phyloP scores from a whole-genome alignment of 2,329 filamentous ascomycete genomes.

The Epichloe glyceriae region DNA sequence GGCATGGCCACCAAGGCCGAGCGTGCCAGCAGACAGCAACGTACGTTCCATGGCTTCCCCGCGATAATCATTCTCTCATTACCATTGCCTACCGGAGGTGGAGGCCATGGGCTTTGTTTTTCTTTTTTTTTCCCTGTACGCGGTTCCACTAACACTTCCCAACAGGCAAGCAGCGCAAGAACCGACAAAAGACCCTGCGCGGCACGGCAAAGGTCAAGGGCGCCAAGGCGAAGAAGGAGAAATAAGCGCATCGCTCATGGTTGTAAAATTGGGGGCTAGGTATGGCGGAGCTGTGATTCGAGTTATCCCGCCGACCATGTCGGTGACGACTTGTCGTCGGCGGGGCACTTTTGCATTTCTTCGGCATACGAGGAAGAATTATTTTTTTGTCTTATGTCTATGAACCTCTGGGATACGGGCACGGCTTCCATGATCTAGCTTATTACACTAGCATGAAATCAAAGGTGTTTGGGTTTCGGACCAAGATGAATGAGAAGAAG shows the following conservation, averaged over 20 bases:
- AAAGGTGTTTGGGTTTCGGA: constrained; percentile 30
- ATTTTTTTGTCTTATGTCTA: constrained; percentile 10
- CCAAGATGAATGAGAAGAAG: constrained; percentile 11
- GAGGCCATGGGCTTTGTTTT: neutral
- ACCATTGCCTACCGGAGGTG: neutral
- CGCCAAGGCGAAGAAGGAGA: constrained; percentile 86
- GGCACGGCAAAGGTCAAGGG: constrained; percentile 98
- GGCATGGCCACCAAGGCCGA: constrained; percentile 89
- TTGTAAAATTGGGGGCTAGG: constrained; percentile 20
- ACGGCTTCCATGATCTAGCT: constrained; percentile 18
- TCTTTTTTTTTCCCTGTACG: neutral
- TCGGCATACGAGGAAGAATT: constrained; percentile 4
- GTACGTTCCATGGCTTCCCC: constrained; percentile 47
- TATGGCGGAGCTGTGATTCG: constrained; percentile 15
- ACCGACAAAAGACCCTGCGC: constrained; percentile 96
- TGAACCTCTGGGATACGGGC: constrained; percentile 15
- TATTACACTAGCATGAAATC: constrained; percentile 30
- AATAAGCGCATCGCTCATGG: constrained; percentile 43
- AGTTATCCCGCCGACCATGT: constrained; percentile 14
- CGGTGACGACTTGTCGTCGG: neutral
- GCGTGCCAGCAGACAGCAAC: constrained; percentile 96
- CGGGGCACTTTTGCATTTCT: constrained; percentile 14
- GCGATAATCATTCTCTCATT: neutral
- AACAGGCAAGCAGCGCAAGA: constrained; percentile 99
- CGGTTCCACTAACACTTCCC: constrained; percentile 9